A percentile compares a stretch with the other conserved stretches of the same genome.
phyloP scores from a whole-genome alignment of 768 basidiomycete genomes.

The Coprinopsis marcescibilis region DNA sequence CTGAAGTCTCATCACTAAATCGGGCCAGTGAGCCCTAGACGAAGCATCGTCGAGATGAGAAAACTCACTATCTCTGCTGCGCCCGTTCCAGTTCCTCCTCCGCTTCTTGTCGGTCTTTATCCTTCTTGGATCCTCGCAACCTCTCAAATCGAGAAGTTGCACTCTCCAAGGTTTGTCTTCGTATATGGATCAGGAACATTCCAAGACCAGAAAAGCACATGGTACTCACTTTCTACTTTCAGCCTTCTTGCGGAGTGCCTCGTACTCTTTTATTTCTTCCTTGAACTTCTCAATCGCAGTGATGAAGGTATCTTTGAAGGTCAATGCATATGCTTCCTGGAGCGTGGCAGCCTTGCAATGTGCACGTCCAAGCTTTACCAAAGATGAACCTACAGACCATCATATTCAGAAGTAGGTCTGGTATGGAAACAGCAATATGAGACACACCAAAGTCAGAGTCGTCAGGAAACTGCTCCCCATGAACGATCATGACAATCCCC shows the following conservation, averaged over 20 bases:
- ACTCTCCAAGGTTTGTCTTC: conserved; percentile 72
- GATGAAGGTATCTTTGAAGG: conserved; percentile 70
- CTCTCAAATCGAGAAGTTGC: conserved; percentile 67
- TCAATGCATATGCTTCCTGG: conserved; percentile 75
- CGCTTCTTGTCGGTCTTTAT: conserved; percentile 71
- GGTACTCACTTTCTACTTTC: conserved; percentile 69
- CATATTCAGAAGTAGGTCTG: neutral
- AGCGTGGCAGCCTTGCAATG: conserved; percentile 81
- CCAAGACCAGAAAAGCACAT: neutral
- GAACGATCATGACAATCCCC: conserved; percentile 81
- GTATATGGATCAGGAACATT: conserved; percentile 1
- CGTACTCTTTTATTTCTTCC: conserved; percentile 81
- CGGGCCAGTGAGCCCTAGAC: conserved; percentile 8
- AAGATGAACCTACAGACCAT: conserved; percentile 48
- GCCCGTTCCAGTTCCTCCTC: conserved; percentile 77
- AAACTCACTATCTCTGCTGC: conserved; percentile 62
- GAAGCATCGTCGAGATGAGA: neutral
- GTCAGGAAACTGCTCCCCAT: conserved; percentile 76
- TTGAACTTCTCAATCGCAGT: conserved; percentile 56
- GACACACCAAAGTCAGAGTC: conserved; percentile 65
- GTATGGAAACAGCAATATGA: neutral
- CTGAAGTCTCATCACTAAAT: conserved; percentile 75
- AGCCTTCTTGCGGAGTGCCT: conserved; percentile 74
- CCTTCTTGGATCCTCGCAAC: conserved; percentile 67
- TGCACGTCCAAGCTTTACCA: conserved; percentile 73